Base-by-base conservation (phyloP, 352 stramenopile genomes). In the Paralagenidium karlingii region DNA sequence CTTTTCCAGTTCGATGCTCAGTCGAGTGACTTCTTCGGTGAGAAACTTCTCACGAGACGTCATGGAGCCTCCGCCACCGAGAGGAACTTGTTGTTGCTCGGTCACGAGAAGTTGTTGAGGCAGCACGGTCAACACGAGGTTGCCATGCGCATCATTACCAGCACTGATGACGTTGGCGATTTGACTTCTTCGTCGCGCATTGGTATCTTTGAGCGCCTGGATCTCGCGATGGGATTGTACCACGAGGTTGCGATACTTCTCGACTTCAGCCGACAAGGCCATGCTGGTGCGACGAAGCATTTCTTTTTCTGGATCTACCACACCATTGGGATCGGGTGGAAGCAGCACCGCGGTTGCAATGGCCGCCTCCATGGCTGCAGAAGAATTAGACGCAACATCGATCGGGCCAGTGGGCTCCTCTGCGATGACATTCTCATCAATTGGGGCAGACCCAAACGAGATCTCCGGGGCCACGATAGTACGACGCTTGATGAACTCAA, bases 161-260 rank as follows among this genome's bases (percentile, higher is more conserved):
- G 34, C n/a, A 20, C 24, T 5, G 27, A 34, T 42, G 15, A n/a
- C 42, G 30, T 18, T 43, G 42, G 10, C 51, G 51, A 47, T n/a
- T n/a, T n/a, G n/a, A n/a, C n/a, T n/a, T n/a, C 47, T 68, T 7
- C 38, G 46, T 11, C 50, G 49, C n/a, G 44, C 49, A 1, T 53
- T n/a, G n/a, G n/a, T 59, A 39, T 63, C 58, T 39, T 63, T 63
- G 11, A 68, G 39, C 5, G 50, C 41, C 3, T 47, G 45, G 2
- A 68, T 55, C 31, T 68, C 58, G 24, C 63, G 53, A 40, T 63
- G 55, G 7, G 58, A 68, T 10, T 68, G 53, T 22, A 63, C 53
- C 1, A 68, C 58, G 26, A 68, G 48, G 24, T 68, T 55, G 21
- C 60, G 53, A 20, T 68, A 68, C 25, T 58, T 55, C 27, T 63